Base-by-base conservation (phyloP, 306 rosid species). In the Castanea sativa region DNA sequence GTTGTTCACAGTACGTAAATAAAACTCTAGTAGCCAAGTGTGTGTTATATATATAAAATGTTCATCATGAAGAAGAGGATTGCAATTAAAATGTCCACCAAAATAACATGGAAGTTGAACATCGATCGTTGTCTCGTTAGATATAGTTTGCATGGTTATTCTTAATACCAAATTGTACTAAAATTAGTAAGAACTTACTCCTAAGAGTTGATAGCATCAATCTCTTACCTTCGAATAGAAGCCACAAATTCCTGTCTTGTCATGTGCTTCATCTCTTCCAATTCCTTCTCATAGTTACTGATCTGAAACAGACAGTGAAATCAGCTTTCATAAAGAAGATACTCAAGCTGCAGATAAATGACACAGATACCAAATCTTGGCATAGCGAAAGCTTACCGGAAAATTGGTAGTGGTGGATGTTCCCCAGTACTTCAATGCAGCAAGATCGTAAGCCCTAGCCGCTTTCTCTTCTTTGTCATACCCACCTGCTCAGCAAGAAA, bases 401-500 rank as follows among this genome's bases (percentile, higher is more conserved):
- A 96, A 96, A 81, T 96, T 96, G 55, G 97, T 96, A 25, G 98
- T 96, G 35, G 99, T 96, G 80, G 99, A 93, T 57, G 99, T 86
- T 52, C 99, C 99, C 99, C 99, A 96, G 76, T 93, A 96, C 84
- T 96, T 96, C 18, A 96, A 84, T 75, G 99, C 99, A 69, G 99
- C 98, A 83, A 96, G 88, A 90, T 96, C 99, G 68, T 93, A 96
- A 29, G 99, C 92, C 89, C 98, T 93, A 77, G 99, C 99, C 71
- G 99, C 99, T 83, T 96, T 96, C 77, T 96, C 99, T 88, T 96
- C 99, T 87, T 96, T 96, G 67, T 96, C 99, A 91, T 96, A 96
- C 32, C 99, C 99, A 79, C 99, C 99, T 93, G 59, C 11, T 67
- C 64, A 68, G 38, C 55, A 25, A 32, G 30, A n/a, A 70, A 41